Evolutionary conservation across 768 basidiomycete species (phyloP), one percentile per base, ranked within the genome.

Genomic region (Filobasidium wieringae): DNA sequence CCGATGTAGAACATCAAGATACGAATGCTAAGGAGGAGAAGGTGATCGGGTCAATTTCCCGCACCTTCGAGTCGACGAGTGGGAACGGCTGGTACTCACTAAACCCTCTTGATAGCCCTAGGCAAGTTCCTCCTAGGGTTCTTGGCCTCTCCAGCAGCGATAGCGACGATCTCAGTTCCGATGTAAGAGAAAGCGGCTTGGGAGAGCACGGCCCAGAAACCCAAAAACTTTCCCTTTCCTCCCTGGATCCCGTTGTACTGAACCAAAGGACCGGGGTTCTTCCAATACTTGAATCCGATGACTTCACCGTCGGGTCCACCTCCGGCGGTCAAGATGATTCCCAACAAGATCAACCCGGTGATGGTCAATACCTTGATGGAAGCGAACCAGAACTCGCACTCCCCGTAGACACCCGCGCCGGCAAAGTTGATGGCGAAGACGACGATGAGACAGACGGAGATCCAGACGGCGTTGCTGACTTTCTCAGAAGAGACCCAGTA

Each of bases 171-270:
- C 73, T 96, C 92, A 6, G 89, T 91, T 15, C 91, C 92, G 59
- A 91, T 89, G 59, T 80, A 92, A 11, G 88, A 89, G 78, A 92
- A 95, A 14, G 88, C 89, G 3, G 92, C 92, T 63, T 91, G 85
- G 7, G 84, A 82, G 75, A 93, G 68, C 59, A 82, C 83, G 1
- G 81, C 77, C 58, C 81, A 76, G 70, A 84, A 84, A 7, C 82
- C 83, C 19, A 84, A 73, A 79, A 96, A 95, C 26, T 77, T 81
- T 8, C 90, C 91, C 64, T 80, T 81, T 2, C 80, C 60, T 3
- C 92, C 92, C 0, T 73, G 69, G 61, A 79, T 77, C 59, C 57
- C 68, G 50, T 78, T 75, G 69, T 82, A 79, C 67, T 93, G 88
- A 9, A 79, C 83, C 68, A 96, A 88, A 0, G 92, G 84, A 11